These are phyloP conservation scores for Lindgomyces ingoldianus DNA, from an alignment of 495 filamentous ascomycete species.

Conservation along the genomic window DNA sequence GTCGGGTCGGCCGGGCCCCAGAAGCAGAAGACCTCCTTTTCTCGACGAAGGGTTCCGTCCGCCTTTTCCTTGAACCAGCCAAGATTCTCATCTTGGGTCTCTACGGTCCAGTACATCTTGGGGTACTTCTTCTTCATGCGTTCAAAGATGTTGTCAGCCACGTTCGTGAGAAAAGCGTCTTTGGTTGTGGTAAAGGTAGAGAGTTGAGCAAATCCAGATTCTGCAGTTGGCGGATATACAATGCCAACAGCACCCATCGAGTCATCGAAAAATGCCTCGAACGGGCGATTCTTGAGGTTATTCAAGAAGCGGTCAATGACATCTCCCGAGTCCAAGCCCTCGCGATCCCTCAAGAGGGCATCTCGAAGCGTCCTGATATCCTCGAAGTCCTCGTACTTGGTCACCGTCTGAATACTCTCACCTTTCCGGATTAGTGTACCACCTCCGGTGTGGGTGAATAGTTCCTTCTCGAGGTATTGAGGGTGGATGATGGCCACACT, in stretches of 20 bases:
- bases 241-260: slow-evolving; percentile 96
- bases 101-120: slow-evolving; percentile 94
- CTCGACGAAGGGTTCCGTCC: slow-evolving; percentile 80
- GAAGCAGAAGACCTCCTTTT: slow-evolving; percentile 94
- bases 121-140: slow-evolving; percentile 90
- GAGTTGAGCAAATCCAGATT: slow-evolving; percentile 66
- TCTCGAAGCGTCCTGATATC: slow-evolving; percentile 76
- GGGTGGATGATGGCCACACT: slow-evolving; percentile 98
- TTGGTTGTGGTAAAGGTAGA: slow-evolving; percentile 95
- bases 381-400: slow-evolving; percentile 73
- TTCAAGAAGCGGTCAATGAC: slow-evolving; percentile 87
- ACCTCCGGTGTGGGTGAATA: slow-evolving; percentile 94
- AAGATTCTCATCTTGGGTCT: slow-evolving; percentile 94
- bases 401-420: slow-evolving; percentile 80
- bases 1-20: slow-evolving; percentile 85
- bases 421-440: slow-evolving; percentile 93
- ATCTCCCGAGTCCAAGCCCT: slow-evolving; percentile 76
- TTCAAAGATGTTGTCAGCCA: slow-evolving; percentile 96
- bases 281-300: slow-evolving; percentile 70
- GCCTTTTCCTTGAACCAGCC: slow-evolving; percentile 99
- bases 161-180: slow-evolving; percentile 90
- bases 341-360: slow-evolving; percentile 81
- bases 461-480: slow-evolving; percentile 88
- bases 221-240: slow-evolving; percentile 69
- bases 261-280: slow-evolving; percentile 95